A percentile compares a stretch with the other conserved stretches of the same genome.
These are phyloP conservation scores for Dendrobium nobile DNA, from an alignment of 106 monocot species.

Conservation along the genomic window DNA sequence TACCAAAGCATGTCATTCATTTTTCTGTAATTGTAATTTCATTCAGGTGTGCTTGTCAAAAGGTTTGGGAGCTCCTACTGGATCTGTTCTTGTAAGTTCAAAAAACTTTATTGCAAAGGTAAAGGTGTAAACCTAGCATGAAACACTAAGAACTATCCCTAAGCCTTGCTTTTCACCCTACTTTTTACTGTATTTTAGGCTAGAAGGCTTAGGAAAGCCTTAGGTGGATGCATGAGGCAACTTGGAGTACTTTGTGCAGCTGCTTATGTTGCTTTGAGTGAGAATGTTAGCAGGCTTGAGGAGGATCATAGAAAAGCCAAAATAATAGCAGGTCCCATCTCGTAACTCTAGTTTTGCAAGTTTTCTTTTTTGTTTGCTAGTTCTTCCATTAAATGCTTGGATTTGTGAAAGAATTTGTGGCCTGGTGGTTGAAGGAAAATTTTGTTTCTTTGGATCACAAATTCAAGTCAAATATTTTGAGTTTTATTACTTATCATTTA, in stretches of 20 bases:
- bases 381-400: background rate
- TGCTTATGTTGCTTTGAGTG: constrained; percentile 64
- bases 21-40: background rate
- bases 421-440: no score
- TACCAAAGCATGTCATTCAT: background rate
- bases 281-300: constrained; percentile 64
- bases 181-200: constrained; percentile 44
- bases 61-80: constrained; percentile 93
- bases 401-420: background rate
- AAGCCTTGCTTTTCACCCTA: background rate
- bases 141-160: background rate
- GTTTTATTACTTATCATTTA: background rate
- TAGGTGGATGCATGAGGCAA: constrained; percentile 98
- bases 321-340: constrained; percentile 53
- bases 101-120: constrained; percentile 75
- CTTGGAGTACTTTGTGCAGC: constrained; percentile 91
- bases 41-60: constrained; percentile 91
- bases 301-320: constrained; percentile 86
- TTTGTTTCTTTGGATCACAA: no score
- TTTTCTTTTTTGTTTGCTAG: background rate
- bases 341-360: background rate
- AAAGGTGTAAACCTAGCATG: background rate
- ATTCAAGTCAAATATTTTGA: no score
- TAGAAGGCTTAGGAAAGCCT: constrained; percentile 74
- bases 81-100: constrained; percentile 87